Percentiles rank a stretch among this genome's conserved stretches.
Evolutionary conservation across 1,139 yeast species (phyloP).

Genomic region (Suhomyces bolitotheri): DNA sequence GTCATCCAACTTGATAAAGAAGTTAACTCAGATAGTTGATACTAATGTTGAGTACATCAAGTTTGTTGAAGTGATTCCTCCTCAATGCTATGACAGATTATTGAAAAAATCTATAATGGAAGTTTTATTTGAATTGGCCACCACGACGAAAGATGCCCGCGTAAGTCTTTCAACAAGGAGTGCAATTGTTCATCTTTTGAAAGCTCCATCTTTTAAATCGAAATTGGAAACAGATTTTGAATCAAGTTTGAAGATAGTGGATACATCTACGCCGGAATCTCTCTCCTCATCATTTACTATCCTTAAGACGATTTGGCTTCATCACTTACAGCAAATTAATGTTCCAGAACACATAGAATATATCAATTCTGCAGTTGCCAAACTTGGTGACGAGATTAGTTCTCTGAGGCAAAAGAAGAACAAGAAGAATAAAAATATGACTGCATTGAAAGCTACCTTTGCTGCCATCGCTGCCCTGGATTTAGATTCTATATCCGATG

Average conservation of each 20-base stretch:
- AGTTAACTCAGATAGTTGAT: slow-evolving; percentile 11
- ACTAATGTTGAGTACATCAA: slow-evolving; percentile 5
- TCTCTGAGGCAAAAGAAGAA: not conserved
- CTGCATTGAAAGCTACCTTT: slow-evolving; percentile 13
- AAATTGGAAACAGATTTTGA: slow-evolving; percentile 45
- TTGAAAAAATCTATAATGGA: slow-evolving; percentile 43
- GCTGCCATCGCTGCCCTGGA: slow-evolving; percentile 14
- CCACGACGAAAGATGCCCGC: slow-evolving; percentile 6
- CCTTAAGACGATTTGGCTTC: slow-evolving; percentile 31
- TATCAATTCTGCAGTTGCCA: slow-evolving; percentile 16
- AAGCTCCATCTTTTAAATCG: slow-evolving; percentile 54
- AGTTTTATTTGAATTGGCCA: slow-evolving; percentile 21
- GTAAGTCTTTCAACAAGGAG: slow-evolving; percentile 15
- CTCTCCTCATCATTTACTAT: slow-evolving; percentile 19
- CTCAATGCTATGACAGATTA: slow-evolving; percentile 48
- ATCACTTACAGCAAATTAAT: slow-evolving; percentile 26
- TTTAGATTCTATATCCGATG: not conserved
- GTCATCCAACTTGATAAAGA: slow-evolving; percentile 28
- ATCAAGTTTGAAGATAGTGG: slow-evolving; percentile 23
- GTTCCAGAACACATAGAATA: slow-evolving; percentile 22
- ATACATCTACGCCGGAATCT: slow-evolving; percentile 17
- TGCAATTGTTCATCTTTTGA: slow-evolving; percentile 37
- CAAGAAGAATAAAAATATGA: not conserved
- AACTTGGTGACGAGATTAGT: slow-evolving; percentile 10
- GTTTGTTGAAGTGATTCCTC: slow-evolving; percentile 39